Evolutionary conservation across 2,329 filamentous ascomycete species (phyloP), one percentile per base, ranked within the genome.

Genomic region (Cordyceps cicadae): DNA sequence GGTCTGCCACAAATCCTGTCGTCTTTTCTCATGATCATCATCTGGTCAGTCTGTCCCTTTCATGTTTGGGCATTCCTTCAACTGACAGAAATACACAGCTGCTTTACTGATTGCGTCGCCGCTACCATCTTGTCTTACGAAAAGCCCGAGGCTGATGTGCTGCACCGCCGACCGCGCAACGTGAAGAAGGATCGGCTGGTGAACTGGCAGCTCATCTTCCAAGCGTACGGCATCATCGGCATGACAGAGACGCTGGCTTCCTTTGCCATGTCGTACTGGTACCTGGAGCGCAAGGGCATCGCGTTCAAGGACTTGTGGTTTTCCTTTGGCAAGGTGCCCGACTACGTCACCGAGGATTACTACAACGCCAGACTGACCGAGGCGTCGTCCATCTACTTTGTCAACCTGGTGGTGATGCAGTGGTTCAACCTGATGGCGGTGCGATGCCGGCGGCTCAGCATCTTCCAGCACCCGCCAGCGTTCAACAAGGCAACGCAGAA

Each of bases 331-430:
- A 67, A 72, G 3, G 66, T 80, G 4, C 81, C 80, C 11, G 77
- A 67, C 61, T 75, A 69, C 68, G 77, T 83, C 12, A 79, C 82
- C 56, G 72, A 79, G 1, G 82, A 82, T 51, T 81, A 79, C 60
- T 83, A 86, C 67, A 75, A 73, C 0, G 71, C 75, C 32, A 79
- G 82, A 63, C 74, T 88, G 26, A 87, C 86, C 64, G 79, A 82
- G 63, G 87, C 87, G 0, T 87, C 83, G 43, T 88, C 85, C 17
- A 86, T 93, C 62, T 92, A 92, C 72, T 92, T 92, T 67, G 82
- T 92, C 65, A 92, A 87, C 62, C 76, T 93, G 24, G 89, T 93
- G 2, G 85, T 92, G 54, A 90, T 92, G 87, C 87, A 90, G 78
- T 87, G 86, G 78, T 91, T 91, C 77, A 90, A 88, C 69, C 77